A percentile compares a stretch with the other conserved stretches of the same genome.
These are phyloP conservation scores for Aristolochia contorta DNA, from an alignment of 164 flowering plant genomes.

Conservation along the genomic window DNA sequence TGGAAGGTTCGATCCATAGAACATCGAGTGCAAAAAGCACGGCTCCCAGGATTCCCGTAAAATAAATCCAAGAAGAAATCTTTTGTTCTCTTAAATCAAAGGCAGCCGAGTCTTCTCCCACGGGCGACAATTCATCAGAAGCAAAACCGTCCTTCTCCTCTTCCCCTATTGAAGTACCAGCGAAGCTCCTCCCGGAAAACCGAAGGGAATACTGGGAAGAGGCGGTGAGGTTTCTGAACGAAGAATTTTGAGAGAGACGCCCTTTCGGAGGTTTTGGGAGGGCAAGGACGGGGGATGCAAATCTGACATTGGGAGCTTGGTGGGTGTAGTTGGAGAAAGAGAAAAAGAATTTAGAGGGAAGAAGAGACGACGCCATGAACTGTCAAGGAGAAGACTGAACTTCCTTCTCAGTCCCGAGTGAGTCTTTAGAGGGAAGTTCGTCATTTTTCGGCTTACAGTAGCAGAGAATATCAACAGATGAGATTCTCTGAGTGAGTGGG, in stretches of 20 bases:
- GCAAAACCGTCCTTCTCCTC: conserved; percentile 3
- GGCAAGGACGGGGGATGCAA: neutral
- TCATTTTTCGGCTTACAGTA: too few relatives aligned
- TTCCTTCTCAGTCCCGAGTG: too few relatives aligned
- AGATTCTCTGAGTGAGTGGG: too few relatives aligned
- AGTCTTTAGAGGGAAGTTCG: too few relatives aligned
- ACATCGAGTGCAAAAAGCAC: conserved; percentile 62
- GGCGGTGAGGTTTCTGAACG: neutral
- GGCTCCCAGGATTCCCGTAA: conserved; percentile 52
- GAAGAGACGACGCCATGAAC: conserved; percentile 25
- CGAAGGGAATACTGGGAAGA: conserved; percentile 1
- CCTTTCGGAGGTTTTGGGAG: conserved; percentile 1
- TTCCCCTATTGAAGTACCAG: conserved; percentile 21
- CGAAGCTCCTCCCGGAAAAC: conserved; percentile 5
- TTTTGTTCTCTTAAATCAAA: conserved; percentile 64
- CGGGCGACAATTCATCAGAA: conserved; percentile 3
- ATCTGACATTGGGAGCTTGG: neutral
- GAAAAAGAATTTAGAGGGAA: conserved; percentile 8
- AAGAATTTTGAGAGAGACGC: neutral
- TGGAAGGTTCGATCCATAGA: conserved; percentile 68
- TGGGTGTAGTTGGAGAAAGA: conserved; percentile 3
- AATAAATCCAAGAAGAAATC: conserved; percentile 76
- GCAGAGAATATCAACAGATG: too few relatives aligned
- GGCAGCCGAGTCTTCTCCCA: conserved; percentile 82
- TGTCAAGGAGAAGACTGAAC: neutral